phyloP scores from a whole-genome alignment of 805 yeast genomes.

The Ogataea kodamae region DNA sequence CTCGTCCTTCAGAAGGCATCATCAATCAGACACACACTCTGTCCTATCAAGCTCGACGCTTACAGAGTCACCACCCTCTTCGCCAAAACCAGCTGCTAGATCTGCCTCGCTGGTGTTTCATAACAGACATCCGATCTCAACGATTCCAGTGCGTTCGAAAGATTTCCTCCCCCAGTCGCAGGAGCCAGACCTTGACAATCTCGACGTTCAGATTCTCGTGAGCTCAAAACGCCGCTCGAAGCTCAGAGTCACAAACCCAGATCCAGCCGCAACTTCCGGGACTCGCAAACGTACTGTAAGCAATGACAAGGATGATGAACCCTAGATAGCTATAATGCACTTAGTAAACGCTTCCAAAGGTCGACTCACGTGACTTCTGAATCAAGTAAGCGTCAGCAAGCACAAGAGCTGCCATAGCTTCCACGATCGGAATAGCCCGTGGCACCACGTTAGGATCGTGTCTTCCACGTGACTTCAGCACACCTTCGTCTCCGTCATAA shows the following conservation, averaged over 20 bases:
- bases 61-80: constrained; percentile 6
- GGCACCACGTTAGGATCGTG: constrained; percentile 99
- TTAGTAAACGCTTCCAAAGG: constrained; percentile 34
- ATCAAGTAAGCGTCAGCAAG: constrained; percentile 80
- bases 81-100: constrained; percentile 13
- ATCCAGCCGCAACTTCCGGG: constrained; percentile 35
- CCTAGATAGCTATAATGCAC: constrained; percentile 3
- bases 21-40: constrained; percentile 14
- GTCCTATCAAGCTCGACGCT: constrained; percentile 16
- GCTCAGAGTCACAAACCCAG: constrained; percentile 60
- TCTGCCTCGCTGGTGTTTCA: constrained; percentile 17
- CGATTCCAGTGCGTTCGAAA: constrained; percentile 21
- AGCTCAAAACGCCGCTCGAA: constrained; percentile 60
- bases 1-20: constrained; percentile 12
- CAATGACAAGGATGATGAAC: constrained; percentile 25
- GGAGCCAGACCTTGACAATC: constrained; percentile 42
- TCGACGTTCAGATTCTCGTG: constrained; percentile 72
- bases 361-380: constrained; percentile 78
- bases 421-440: constrained; percentile 97
- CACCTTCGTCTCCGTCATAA: constrained; percentile 85
- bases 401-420: constrained; percentile 96
- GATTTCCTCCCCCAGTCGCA: constrained; percentile 18
- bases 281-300: constrained; percentile 30
- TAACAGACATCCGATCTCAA: constrained; percentile 9
- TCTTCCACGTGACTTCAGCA: constrained; percentile 93